Evolutionary conservation across 179 eudicot genomes (phyloP).

Genomic region (Monotropa hypopitys): DNA sequence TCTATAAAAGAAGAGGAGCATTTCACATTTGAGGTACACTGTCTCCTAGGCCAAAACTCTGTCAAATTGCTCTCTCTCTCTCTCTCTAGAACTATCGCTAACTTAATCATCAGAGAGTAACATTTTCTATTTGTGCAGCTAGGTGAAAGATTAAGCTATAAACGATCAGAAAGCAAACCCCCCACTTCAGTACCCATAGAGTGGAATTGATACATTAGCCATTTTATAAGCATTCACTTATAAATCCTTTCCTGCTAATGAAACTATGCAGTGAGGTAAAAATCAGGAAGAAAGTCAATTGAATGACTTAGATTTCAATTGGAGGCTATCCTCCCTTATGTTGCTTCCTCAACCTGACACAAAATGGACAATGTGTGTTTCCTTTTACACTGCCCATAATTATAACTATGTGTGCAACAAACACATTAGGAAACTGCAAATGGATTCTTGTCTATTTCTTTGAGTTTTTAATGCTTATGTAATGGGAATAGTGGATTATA

Average conservation of each 20-base stretch:
- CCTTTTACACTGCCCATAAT: not conserved
- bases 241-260: not conserved
- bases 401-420: not conserved
- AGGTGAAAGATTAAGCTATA: no score
- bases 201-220: not conserved
- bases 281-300: not conserved
- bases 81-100: no score
- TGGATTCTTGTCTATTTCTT: not conserved
- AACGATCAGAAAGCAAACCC: no score
- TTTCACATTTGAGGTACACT: no score
- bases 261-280: not conserved
- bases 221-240: not conserved
- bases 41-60: no score
- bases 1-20: no score
- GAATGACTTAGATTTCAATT: not conserved
- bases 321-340: not conserved
- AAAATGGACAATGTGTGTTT: not conserved
- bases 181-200: not conserved
- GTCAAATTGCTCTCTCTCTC: no score
- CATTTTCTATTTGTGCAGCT: no score
- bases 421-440: not conserved
- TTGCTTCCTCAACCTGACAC: not conserved
- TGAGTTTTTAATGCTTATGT: not conserved
- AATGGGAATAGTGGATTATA: not conserved
- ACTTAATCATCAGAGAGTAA: no score